Conservation (phyloP, 1,139 yeast species). For the Zygosaccharomyces pseudobailii region DNA sequence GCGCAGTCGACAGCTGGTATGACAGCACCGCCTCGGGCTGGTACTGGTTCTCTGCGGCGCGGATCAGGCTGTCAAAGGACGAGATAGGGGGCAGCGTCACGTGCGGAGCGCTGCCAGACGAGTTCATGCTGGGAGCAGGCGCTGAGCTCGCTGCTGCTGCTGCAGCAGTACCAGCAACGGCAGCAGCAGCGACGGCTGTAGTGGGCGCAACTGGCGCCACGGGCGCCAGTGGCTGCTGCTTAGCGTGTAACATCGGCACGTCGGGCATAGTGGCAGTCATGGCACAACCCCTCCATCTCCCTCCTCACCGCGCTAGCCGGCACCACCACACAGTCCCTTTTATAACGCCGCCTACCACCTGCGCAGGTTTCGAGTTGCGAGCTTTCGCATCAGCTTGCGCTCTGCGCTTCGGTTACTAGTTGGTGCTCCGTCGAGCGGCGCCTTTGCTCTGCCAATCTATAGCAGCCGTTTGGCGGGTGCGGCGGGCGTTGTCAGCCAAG, state of each 20-base stretch:
- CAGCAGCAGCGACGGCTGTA: constrained; percentile 1
- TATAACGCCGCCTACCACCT: neutral
- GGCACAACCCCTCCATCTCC: neutral
- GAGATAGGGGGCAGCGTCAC: constrained; percentile 30
- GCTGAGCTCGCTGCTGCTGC: neutral
- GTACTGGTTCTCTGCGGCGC: constrained; percentile 17
- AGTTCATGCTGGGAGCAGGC: neutral
- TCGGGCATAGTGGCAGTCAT: neutral
- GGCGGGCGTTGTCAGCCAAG: neutral
- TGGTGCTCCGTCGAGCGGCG: neutral
- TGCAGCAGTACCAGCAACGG: neutral
- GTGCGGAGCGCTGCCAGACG: constrained; percentile 3
- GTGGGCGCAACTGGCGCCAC: neutral
- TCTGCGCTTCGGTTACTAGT: neutral
- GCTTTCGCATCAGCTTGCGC: neutral
- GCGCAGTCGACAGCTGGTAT: constrained; percentile 7
- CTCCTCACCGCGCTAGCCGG: neutral
- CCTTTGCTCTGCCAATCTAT: neutral
- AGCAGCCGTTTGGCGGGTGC: neutral
- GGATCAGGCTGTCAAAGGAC: constrained; percentile 24
- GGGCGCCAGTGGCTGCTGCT: neutral
- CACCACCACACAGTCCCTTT: neutral
- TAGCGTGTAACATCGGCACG: neutral
- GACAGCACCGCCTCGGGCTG: constrained; percentile 4
- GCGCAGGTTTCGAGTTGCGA: neutral